These are phyloP conservation scores for Penicillium mononematosum DNA, from an alignment of 495 filamentous ascomycete species.

Conservation along the genomic window DNA sequence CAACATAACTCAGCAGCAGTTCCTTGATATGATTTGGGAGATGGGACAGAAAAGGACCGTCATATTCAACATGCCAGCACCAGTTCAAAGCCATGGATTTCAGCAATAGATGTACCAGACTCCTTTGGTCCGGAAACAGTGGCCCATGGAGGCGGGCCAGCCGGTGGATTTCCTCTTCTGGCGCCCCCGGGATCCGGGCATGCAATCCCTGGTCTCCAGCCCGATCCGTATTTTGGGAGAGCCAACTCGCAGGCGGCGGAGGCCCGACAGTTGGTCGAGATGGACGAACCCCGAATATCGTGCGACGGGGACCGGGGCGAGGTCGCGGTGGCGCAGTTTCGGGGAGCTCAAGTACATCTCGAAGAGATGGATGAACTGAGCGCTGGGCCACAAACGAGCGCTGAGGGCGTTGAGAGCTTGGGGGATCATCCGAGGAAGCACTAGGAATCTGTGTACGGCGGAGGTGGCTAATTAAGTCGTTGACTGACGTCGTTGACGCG, in stretches of 20 bases:
- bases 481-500: constrained; percentile 35
- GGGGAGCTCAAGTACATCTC: constrained; percentile 65
- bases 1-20: constrained; percentile 62
- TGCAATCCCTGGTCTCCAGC: background rate
- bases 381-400: constrained; percentile 26
- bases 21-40: constrained; percentile 62
- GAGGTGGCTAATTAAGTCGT: constrained; percentile 50
- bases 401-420: constrained; percentile 16
- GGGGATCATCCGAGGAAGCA: constrained; percentile 19
- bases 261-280: constrained; percentile 61
- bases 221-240: constrained; percentile 33
- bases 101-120: constrained; percentile 58
- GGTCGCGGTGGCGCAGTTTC: constrained; percentile 67
- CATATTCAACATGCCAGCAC: constrained; percentile 64
- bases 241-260: constrained; percentile 70
- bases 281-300: constrained; percentile 40
- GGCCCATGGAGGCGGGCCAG: constrained; percentile 44
- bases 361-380: constrained; percentile 54
- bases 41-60: constrained; percentile 62
- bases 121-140: constrained; percentile 42
- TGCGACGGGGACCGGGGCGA: constrained; percentile 48
- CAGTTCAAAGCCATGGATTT: constrained; percentile 65
- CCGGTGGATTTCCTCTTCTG: constrained; percentile 28
- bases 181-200: constrained; percentile 5
- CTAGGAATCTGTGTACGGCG: constrained; percentile 43